Evolutionary conservation across 352 stramenopile genomes (phyloP), one percentile per base, ranked within the genome.

Genomic region (Elongisporangium senticosum): DNA sequence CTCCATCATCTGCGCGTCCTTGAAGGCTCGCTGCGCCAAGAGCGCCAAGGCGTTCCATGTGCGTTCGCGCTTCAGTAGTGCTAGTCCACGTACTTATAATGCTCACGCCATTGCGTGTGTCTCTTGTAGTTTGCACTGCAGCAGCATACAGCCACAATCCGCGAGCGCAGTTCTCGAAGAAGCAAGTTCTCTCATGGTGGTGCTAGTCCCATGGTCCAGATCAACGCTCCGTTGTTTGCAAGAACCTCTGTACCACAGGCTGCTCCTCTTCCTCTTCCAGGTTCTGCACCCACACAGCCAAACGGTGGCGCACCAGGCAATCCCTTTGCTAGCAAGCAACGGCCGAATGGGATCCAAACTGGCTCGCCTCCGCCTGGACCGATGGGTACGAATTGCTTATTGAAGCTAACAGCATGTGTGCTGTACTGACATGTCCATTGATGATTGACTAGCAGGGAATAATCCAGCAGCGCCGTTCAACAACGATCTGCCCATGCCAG

Each of bases 171-270:
- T 57, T 86, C 83, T 10, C 76, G 85, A 26, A 74, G 85, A 19
- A 92, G 77, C 68, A 91, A 90, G 64, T 93, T 93, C 24, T 90
- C 82, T 11, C 82, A 92, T 53, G 71, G 79, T 61, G 77, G 82
- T 56, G 64, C 77, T 43, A 89, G 75, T 23, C 67, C 82, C 28
- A 86, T 90, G 77, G 81, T 94, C 23, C 85, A 92, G 58, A 79
- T 94, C 24, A 90, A 89, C 22, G 77, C 82, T 4, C 85, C 85
- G 17, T 56, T 94, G n/a, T 91, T 90, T 51, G 62, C 79, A 11
- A 71, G 82, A 15, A 90, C 79, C 10, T 43, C 33, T 43, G 33
- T 10, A 17, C 33, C 33, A 17, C 33, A 43, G 11, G 4, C 11
- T 39, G 28, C 10, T 43, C 33, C 33, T 43, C 11, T 43, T 17